These are phyloP conservation scores for Schizochytrium sp. DNA, from an alignment of 108 stramenopile species.

Conservation along the genomic window DNA sequence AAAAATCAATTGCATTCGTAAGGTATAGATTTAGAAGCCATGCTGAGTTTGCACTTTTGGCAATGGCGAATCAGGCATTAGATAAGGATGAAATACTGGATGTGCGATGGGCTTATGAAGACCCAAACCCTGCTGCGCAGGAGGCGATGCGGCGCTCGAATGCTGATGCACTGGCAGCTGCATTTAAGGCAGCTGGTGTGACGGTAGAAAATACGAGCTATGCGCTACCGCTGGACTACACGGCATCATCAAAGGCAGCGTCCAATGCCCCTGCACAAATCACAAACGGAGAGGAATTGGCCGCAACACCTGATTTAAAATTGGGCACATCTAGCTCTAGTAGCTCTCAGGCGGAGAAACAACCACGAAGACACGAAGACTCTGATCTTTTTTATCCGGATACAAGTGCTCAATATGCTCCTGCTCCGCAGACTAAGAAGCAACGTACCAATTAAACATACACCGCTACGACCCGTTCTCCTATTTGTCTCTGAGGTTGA, in stretches of 20 bases:
- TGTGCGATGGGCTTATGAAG: conserved; percentile 72
- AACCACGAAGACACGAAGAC: neutral
- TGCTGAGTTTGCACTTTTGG: conserved; percentile 71
- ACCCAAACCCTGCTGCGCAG: conserved; percentile 74
- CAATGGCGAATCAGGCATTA: conserved; percentile 71
- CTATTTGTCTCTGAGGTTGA: neutral
- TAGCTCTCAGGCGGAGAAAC: no score
- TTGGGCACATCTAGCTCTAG: no score
- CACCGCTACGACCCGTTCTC: neutral
- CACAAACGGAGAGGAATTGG: neutral
- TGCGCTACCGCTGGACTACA: conserved; percentile 23
- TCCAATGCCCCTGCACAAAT: neutral
- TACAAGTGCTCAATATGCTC: neutral
- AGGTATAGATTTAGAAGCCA: conserved; percentile 63
- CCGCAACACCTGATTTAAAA: no score
- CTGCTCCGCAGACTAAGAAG: neutral
- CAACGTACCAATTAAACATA: neutral
- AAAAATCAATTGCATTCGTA: conserved; percentile 70
- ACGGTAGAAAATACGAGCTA: neutral
- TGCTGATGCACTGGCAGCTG: conserved; percentile 65
- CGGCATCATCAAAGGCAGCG: neutral
- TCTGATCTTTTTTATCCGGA: neutral
- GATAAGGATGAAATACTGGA: conserved; percentile 68
- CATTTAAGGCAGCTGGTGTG: conserved; percentile 66
- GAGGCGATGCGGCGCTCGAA: conserved; percentile 71